These are phyloP conservation scores for Sambucus nigra DNA, from an alignment of 129 eudicot genomes.

Conservation along the genomic window DNA sequence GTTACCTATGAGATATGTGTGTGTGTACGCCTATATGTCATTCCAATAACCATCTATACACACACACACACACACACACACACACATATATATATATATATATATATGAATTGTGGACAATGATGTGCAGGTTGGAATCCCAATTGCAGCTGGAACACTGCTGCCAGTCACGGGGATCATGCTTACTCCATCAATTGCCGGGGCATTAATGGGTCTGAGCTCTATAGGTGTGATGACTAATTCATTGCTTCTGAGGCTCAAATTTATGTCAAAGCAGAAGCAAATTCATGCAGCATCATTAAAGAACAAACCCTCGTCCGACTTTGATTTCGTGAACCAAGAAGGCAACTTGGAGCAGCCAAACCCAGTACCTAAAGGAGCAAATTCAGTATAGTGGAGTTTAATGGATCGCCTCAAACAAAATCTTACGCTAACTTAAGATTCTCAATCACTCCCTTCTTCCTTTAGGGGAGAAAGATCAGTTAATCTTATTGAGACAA, in stretches of 20 bases:
- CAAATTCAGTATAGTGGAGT: slow-evolving; percentile 1
- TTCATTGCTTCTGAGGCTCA: slow-evolving; percentile 75
- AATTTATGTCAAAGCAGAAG: slow-evolving; percentile 42
- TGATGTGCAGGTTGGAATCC: slow-evolving; percentile 65
- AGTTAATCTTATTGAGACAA: no score
- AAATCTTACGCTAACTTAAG: no score
- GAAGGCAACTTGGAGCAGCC: slow-evolving; percentile 42
- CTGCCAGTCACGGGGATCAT: slow-evolving; percentile 79
- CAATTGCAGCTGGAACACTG: slow-evolving; percentile 85
- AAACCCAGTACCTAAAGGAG: slow-evolving; percentile 18
- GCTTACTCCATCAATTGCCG: slow-evolving; percentile 97
- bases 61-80: no score
- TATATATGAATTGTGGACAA: neutral
- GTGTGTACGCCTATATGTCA: no score
- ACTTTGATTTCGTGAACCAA: slow-evolving; percentile 10
- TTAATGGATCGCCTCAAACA: no score
- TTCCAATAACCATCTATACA: no score
- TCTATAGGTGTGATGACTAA: slow-evolving; percentile 91
- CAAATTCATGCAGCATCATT: slow-evolving; percentile 8
- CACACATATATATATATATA: no score
- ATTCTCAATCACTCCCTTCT: no score
- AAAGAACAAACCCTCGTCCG: slow-evolving; percentile 10
- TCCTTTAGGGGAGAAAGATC: no score
- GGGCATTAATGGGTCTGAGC: slow-evolving; percentile 94
- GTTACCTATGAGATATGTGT: no score